Conservation (phyloP, 2,329 filamentous ascomycete genomes). For the Sporothrix sp. region DNA sequence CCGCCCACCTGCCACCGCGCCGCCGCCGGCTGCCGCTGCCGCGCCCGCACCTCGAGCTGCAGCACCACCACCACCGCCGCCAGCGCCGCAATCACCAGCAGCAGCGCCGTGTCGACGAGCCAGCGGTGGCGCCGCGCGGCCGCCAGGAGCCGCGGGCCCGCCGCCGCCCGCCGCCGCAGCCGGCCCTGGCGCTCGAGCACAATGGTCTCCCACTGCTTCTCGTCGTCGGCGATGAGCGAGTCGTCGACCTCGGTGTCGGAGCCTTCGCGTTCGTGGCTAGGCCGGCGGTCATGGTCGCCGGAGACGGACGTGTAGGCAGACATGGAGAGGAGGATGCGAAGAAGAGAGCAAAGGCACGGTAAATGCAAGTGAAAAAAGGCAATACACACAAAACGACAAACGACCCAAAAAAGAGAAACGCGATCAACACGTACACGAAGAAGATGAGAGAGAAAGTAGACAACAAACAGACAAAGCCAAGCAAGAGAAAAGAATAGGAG, state of each 20-base stretch:
- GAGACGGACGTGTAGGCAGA: too few relatives aligned
- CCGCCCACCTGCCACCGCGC: constrained; percentile 28
- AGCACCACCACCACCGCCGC: constrained; percentile 22
- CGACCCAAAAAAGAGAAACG: too few relatives aligned
- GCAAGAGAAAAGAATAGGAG: too few relatives aligned
- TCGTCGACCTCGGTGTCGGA: constrained; percentile 28
- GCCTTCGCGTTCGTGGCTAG: constrained; percentile 2
- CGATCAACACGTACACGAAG: too few relatives aligned
- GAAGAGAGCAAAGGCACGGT: too few relatives aligned
- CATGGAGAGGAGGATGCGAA: too few relatives aligned
- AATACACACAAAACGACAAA: too few relatives aligned
- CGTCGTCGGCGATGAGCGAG: constrained; percentile 24
- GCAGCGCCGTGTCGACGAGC: constrained; percentile 25
- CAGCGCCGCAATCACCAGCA: constrained; percentile 25
- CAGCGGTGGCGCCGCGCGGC: constrained; percentile 22
- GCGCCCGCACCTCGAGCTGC: constrained; percentile 10
- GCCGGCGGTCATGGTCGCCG: too few relatives aligned
- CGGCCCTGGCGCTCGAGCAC: constrained; percentile 10
- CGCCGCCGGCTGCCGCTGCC: neutral
- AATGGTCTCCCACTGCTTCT: constrained; percentile 22
- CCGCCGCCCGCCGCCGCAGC: neutral
- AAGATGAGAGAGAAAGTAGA: too few relatives aligned
- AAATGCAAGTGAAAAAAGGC: too few relatives aligned
- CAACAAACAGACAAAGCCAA: too few relatives aligned
- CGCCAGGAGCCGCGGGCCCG: constrained; percentile 9